These are phyloP conservation scores for Rhizopus delemar DNA, from an alignment of 371 early-diverging fungal genomes.

Conservation along the genomic window DNA sequence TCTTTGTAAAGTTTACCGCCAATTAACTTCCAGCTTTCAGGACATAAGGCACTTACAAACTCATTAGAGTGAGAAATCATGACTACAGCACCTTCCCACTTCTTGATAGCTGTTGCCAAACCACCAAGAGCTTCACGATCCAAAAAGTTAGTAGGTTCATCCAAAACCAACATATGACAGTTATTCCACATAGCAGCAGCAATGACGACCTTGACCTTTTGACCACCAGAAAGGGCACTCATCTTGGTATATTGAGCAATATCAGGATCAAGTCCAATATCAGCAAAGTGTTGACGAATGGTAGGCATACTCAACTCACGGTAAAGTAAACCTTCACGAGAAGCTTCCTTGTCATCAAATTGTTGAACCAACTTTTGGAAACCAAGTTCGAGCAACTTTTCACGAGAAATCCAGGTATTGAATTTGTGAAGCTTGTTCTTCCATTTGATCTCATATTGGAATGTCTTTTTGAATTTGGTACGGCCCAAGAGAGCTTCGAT, in stretches of 20 bases:
- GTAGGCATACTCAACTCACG: constrained; percentile 67
- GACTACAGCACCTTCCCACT: constrained; percentile 83
- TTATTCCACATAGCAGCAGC: constrained; percentile 83
- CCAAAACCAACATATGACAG: constrained; percentile 81
- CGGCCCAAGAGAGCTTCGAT: constrained; percentile 72
- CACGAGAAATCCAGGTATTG: constrained; percentile 75
- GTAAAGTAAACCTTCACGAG: constrained; percentile 73
- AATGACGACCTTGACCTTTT: constrained; percentile 87
- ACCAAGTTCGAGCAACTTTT: constrained; percentile 70
- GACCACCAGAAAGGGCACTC: constrained; percentile 79
- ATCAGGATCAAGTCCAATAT: constrained; percentile 79
- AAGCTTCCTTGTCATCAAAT: constrained; percentile 80
- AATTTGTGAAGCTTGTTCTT: constrained; percentile 63
- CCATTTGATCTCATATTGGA: constrained; percentile 86
- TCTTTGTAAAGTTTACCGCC: constrained; percentile 55
- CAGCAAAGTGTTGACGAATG: constrained; percentile 66
- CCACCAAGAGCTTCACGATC: constrained; percentile 88
- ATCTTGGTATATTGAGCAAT: constrained; percentile 76
- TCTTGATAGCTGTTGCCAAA: constrained; percentile 76
- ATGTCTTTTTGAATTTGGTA: constrained; percentile 78
- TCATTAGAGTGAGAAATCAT: constrained; percentile 87
- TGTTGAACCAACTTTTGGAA: constrained; percentile 76
- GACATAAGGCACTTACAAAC: constrained; percentile 79
- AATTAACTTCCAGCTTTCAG: constrained; percentile 78
- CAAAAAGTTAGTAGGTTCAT: constrained; percentile 89